Percentiles rank a stretch among this genome's conserved stretches.
Conservation (phyloP, 345 rosid species). For the Diplotaxis tenuifolia region DNA sequence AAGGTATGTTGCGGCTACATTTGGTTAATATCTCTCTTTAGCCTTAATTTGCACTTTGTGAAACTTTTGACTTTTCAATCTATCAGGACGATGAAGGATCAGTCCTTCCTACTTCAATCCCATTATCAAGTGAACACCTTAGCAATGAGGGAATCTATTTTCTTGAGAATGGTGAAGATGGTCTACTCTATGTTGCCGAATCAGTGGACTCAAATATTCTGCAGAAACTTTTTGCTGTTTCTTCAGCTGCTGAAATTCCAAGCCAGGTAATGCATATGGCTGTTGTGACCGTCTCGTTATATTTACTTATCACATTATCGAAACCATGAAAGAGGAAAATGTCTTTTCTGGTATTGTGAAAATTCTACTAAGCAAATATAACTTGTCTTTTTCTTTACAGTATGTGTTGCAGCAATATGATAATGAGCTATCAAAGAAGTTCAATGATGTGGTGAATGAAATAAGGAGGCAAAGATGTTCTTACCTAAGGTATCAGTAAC, state of each 20-base stretch:
- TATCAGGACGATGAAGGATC: slow-evolving; percentile 58
- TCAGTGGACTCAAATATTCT: slow-evolving; percentile 57
- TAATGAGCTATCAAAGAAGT: slow-evolving; percentile 79
- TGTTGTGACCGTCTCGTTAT: slow-evolving; percentile 1
- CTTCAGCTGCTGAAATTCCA: slow-evolving; percentile 63
- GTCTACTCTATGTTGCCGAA: slow-evolving; percentile 68
- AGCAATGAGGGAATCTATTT: slow-evolving; percentile 82
- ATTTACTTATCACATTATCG: not conserved
- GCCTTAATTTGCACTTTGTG: slow-evolving; percentile 4
- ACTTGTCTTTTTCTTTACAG: slow-evolving; percentile 40
- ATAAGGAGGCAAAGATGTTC: slow-evolving; percentile 89
- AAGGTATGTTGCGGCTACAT: slow-evolving; percentile 46
- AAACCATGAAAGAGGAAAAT: slow-evolving; percentile 5
- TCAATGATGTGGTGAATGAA: slow-evolving; percentile 77
- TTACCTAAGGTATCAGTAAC: slow-evolving; percentile 66
- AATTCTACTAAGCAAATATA: not conserved
- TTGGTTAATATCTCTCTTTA: not conserved
- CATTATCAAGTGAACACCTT: slow-evolving; percentile 83
- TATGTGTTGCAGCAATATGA: slow-evolving; percentile 70
- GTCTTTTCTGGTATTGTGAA: not conserved
- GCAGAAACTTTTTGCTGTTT: slow-evolving; percentile 60
- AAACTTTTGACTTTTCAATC: slow-evolving; percentile 8
- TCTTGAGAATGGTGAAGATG: slow-evolving; percentile 92
- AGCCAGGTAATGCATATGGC: slow-evolving; percentile 46
- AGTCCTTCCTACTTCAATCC: slow-evolving; percentile 59